Conservation (phyloP, 2,329 filamentous ascomycete genomes). For the Plenodomus lindquistii region DNA sequence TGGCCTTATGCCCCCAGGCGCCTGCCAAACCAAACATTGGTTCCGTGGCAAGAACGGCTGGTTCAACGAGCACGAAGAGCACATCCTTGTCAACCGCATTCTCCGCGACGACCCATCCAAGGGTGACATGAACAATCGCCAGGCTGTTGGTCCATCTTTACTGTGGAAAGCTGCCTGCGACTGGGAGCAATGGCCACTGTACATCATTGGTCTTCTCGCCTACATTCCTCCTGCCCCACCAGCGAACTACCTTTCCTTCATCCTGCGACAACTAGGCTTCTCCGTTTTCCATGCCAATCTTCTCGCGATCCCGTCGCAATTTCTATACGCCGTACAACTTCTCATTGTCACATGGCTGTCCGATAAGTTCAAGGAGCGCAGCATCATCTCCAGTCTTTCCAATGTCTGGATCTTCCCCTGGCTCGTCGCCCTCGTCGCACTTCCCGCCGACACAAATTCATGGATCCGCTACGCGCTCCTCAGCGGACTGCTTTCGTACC, state of each 20-base stretch:
- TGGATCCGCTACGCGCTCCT: constrained; percentile 59
- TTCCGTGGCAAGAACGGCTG: constrained; percentile 62
- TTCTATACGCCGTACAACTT: constrained; percentile 47
- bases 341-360: constrained; percentile 52
- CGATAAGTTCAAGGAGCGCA: constrained; percentile 52
- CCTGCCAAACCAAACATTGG: constrained; percentile 57
- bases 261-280: constrained; percentile 63
- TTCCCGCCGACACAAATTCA: constrained; percentile 48
- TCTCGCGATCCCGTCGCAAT: constrained; percentile 59
- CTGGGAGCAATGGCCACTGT: constrained; percentile 40
- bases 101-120: constrained; percentile 62
- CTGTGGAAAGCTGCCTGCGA: constrained; percentile 32
- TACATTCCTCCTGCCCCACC: constrained; percentile 27
- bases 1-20: constrained; percentile 58
- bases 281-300: constrained; percentile 66
- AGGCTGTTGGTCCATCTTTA: constrained; percentile 22
- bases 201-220: constrained; percentile 51
- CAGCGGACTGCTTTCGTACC: constrained; percentile 56
- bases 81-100: constrained; percentile 65
- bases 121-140: constrained; percentile 55
- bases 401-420: constrained; percentile 65
- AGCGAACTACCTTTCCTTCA: constrained; percentile 56
- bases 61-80: constrained; percentile 64
- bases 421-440: constrained; percentile 56
- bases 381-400: constrained; percentile 54